phyloP scores from a whole-genome alignment of 2,329 filamentous ascomycete species.

The Grosmannia serpens region DNA sequence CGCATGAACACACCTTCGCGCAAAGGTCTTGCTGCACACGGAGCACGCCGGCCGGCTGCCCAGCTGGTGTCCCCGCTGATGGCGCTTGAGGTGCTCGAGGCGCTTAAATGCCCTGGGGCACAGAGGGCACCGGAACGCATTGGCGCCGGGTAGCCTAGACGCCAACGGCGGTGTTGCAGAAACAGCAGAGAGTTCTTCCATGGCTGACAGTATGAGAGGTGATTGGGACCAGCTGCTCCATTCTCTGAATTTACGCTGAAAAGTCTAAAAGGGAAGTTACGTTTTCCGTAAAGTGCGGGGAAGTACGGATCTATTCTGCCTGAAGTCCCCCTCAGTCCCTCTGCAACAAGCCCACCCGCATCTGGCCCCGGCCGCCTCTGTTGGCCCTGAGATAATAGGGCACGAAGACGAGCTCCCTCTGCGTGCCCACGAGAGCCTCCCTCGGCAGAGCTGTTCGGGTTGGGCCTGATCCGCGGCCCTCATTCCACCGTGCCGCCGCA shows the following conservation, averaged over 20 bases:
- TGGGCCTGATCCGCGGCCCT: not conserved
- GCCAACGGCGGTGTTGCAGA: not conserved
- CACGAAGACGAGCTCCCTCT: constrained; percentile 31
- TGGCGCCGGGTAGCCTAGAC: not conserved
- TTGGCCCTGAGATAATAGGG: constrained; percentile 46
- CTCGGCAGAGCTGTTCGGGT: not conserved
- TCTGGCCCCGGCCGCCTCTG: constrained; percentile 39
- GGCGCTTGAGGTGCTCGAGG: constrained; percentile 20
- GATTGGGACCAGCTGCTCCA: no score
- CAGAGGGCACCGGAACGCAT: constrained; percentile 15
- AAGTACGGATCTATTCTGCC: no score
- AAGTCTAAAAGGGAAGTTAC: no score
- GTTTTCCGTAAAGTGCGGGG: no score
- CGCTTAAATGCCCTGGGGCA: constrained; percentile 20
- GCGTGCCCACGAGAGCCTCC: constrained; percentile 7
- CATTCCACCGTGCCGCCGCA: not conserved
- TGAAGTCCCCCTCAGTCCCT: not conserved
- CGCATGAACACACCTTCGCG: constrained; percentile 15
- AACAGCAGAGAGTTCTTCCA: no score
- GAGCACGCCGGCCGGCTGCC: constrained; percentile 16
- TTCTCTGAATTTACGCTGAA: no score
- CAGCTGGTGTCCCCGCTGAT: constrained; percentile 18
- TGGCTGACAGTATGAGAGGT: no score
- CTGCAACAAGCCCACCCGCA: constrained; percentile 30
- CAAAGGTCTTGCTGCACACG: constrained; percentile 19